phyloP scores from a whole-genome alignment of 192 early-diverging fungal genomes.

The Chytriomyces hyalinus region DNA sequence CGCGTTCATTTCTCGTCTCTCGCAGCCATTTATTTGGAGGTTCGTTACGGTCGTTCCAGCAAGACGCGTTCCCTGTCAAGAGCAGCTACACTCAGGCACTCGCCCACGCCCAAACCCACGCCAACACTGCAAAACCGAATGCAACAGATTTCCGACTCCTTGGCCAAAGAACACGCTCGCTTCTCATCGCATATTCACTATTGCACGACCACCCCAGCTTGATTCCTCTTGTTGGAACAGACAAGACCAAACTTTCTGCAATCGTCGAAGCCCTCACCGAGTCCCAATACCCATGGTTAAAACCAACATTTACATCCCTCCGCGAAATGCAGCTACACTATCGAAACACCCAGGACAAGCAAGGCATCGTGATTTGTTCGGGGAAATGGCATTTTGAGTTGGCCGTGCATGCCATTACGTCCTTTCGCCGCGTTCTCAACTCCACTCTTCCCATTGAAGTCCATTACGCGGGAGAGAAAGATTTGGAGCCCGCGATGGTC shows the following conservation, averaged over 20 bases:
- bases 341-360: background rate
- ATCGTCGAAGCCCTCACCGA: background rate
- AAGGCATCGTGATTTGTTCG: constrained; percentile 14
- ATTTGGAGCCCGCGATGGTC: background rate
- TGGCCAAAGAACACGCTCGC: background rate
- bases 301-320: background rate
- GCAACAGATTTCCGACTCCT: constrained; percentile 8
- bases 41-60: background rate
- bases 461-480: constrained; percentile 49
- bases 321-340: background rate
- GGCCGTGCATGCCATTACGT: background rate
- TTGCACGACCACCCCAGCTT: constrained; percentile 9
- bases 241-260: background rate
- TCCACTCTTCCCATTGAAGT: constrained; percentile 61
- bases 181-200: background rate
- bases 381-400: constrained; percentile 24
- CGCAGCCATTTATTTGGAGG: constrained; percentile 5
- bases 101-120: background rate
- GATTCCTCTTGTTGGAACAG: background rate
- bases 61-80: background rate
- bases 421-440: constrained; percentile 39
- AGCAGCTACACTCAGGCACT: background rate
- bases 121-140: background rate
- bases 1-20: background rate
- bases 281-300: constrained; percentile 3